These are phyloP conservation scores for Codiaeum variegatum DNA, from an alignment of 441 rosid species.

Conservation along the genomic window DNA sequence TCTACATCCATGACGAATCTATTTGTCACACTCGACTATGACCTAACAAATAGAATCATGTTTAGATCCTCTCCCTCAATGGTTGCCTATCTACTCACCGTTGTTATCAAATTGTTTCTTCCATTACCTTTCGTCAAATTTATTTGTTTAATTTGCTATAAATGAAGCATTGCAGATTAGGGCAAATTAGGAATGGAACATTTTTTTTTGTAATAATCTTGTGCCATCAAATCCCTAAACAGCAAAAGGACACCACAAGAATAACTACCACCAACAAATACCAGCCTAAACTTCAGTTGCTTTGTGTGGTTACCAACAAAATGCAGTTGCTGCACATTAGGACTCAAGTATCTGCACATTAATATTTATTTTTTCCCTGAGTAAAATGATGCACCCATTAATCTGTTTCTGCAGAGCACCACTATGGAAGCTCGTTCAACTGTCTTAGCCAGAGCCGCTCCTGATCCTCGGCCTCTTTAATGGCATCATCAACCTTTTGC, in stretches of 20 bases:
- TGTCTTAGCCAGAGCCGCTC: constrained; percentile 11
- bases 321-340: constrained; percentile 2
- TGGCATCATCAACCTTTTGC: constrained; percentile 19
- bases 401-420: background rate
- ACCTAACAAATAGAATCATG: no score
- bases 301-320: constrained; percentile 9
- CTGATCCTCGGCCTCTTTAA: constrained; percentile 15
- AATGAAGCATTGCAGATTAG: background rate
- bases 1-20: no score
- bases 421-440: background rate
- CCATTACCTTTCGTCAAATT: background rate
- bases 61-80: no score
- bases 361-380: background rate
- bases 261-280: constrained; percentile 11
- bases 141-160: background rate
- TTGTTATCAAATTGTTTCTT: no score
- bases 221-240: background rate
- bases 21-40: no score
- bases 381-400: background rate
- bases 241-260: background rate
- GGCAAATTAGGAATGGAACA: background rate
- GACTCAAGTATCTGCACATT: background rate
- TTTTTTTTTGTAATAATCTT: background rate
- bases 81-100: no score
- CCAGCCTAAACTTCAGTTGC: constrained; percentile 2